Conservation (phyloP, 257 asterid genomes). For the Solanum gandarillasii region DNA sequence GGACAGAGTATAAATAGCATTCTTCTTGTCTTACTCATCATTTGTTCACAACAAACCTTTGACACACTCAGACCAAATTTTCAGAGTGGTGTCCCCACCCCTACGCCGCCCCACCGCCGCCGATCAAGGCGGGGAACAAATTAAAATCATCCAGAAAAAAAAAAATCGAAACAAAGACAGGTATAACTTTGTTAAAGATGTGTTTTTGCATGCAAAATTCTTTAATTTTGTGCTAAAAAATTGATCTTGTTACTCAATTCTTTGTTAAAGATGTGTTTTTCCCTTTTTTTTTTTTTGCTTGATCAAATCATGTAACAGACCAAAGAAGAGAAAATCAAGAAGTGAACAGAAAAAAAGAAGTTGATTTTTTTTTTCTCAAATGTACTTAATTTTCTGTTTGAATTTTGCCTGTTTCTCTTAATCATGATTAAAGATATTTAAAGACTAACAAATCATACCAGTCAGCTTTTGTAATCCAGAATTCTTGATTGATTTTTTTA, state of each 20-base stretch:
- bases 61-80: background rate
- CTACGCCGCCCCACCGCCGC: background rate
- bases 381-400: background rate
- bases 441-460: background rate
- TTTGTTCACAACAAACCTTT: background rate
- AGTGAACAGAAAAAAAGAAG: background rate
- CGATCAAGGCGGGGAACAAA: background rate
- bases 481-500: background rate
- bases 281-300: background rate
- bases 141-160: background rate
- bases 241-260: background rate
- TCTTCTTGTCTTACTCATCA: background rate
- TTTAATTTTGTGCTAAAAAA: background rate
- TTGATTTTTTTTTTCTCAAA: background rate
- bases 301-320: background rate
- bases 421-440: background rate
- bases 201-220: background rate
- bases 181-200: background rate
- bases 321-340: background rate
- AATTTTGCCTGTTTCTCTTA: background rate
- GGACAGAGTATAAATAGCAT: background rate
- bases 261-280: background rate
- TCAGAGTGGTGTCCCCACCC: background rate
- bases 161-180: background rate
- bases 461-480: background rate